Percentiles rank a stretch among this genome's conserved stretches.
phyloP scores from a whole-genome alignment of 305 asterid species.

The Caryopteris hybrid region DNA sequence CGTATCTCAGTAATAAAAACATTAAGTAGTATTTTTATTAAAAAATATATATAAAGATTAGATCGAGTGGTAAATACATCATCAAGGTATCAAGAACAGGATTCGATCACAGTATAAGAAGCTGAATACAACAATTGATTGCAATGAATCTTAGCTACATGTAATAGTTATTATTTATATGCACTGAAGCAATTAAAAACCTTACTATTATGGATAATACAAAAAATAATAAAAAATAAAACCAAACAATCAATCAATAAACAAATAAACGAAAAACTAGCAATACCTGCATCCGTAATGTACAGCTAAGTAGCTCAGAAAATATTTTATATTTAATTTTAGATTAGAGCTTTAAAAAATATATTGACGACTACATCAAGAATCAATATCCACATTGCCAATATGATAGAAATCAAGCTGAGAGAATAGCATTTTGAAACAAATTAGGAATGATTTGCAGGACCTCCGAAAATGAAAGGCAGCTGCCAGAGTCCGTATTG shows the following conservation, averaged over 20 bases:
- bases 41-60: not conserved
- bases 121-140: not conserved
- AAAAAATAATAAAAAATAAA: not conserved
- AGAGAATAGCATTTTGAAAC: slow-evolving; percentile 9
- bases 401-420: not conserved
- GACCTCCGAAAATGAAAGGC: not conserved
- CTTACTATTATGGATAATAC: no score
- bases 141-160: slow-evolving; percentile 19
- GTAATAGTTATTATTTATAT: no score
- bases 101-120: slow-evolving; percentile 12
- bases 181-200: no score
- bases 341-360: not conserved
- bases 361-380: slow-evolving; percentile 2
- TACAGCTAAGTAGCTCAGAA: not conserved
- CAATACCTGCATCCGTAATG: slow-evolving; percentile 9
- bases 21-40: not conserved
- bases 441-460: slow-evolving; percentile 6
- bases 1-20: not conserved
- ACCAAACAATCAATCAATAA: not conserved
- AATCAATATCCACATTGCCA: slow-evolving; percentile 9
- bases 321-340: not conserved
- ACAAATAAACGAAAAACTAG: not conserved
- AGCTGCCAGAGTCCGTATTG: no score
- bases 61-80: not conserved
- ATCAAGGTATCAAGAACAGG: not conserved